Percentiles rank a stretch among this genome's conserved stretches.
phyloP scores from a whole-genome alignment of 805 yeast genomes.

The Myxozyma sirexii region DNA sequence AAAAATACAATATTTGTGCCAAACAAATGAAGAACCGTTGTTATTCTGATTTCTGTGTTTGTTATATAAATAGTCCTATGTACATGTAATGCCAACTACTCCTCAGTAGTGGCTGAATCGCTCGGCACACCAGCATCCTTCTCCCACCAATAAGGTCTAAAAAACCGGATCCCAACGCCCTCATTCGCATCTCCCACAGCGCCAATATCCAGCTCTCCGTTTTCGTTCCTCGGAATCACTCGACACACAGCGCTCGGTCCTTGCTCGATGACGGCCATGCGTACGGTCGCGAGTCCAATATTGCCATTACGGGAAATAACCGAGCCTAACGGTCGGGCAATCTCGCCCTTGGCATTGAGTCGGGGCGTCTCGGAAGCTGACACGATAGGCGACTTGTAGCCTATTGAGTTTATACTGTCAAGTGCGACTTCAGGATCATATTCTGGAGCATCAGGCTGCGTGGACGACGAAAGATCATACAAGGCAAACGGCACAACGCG shows the following conservation, averaged over 20 bases:
- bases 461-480: conserved; percentile 25
- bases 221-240: conserved; percentile 10
- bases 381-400: conserved; percentile 22
- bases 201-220: conserved; percentile 10
- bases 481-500: conserved; percentile 72
- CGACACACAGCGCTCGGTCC: conserved; percentile 13
- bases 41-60: too few species aligned
- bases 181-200: conserved; percentile 44
- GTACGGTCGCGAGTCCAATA: conserved; percentile 58
- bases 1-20: too few species aligned
- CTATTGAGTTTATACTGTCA: not conserved
- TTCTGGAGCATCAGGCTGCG: not conserved
- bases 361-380: conserved; percentile 12
- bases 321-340: conserved; percentile 58
- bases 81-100: not conserved
- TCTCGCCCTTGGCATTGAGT: conserved; percentile 28
- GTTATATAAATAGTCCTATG: too few species aligned
- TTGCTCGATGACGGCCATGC: conserved; percentile 30
- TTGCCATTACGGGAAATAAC: conserved; percentile 59
- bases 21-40: too few species aligned
- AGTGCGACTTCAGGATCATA: not conserved
- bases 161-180: conserved; percentile 29
- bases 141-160: conserved; percentile 76
- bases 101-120: not conserved
- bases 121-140: conserved; percentile 10